Base-by-base conservation (phyloP, 1,284 basidiomycete species). In the Paramarasmius palmivorus region DNA sequence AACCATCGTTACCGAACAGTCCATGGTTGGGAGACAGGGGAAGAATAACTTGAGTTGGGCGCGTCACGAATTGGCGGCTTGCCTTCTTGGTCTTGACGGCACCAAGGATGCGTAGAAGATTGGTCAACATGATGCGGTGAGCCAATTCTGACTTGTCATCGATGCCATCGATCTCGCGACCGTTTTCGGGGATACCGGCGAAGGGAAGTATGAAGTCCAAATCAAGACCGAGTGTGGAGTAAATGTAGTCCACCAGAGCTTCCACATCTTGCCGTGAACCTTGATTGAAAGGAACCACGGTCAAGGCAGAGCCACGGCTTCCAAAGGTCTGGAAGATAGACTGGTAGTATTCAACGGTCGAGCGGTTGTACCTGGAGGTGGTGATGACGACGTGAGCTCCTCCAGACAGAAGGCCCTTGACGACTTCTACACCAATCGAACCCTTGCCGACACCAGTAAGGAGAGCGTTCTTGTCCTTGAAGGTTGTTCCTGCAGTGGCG, bases 51-150 rank as follows among this genome's bases (percentile, higher is more conserved):
- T 98, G 96, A 0, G 97, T 99, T 1, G 97, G 96, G 54, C 96
- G 91, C 51, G 96, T 99, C 58, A 97, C 92, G 69, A 98, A 96
- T 60, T 95, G 89, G 54, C 93, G 88, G 60, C 88, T 94, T 14
- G 96, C 95, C 75, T 99, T 99, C 85, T 98, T 98, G 65, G 81
- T 86, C 83, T 99, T 99, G 72, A 99, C 93, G 12, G 93, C 94
- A 65, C 96, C 96, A 41, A 99, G 86, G 53, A 99, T 85, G 40
- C 96, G 93, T 23, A 99, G 84, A 25, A 99, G 79, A 73, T 99
- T 99, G 63, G 90, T 87, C 61, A 95, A 75, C 93, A 97, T 97
- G 77, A 97, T 94, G 57, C 97, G 89, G 72, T 99, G 97, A 17
- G 97, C 96, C 40, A 99, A 84, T 73, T 99, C 96, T 12, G 96